Conservation (phyloP, 768 basidiomycete species). For the Lentinula boryana region DNA sequence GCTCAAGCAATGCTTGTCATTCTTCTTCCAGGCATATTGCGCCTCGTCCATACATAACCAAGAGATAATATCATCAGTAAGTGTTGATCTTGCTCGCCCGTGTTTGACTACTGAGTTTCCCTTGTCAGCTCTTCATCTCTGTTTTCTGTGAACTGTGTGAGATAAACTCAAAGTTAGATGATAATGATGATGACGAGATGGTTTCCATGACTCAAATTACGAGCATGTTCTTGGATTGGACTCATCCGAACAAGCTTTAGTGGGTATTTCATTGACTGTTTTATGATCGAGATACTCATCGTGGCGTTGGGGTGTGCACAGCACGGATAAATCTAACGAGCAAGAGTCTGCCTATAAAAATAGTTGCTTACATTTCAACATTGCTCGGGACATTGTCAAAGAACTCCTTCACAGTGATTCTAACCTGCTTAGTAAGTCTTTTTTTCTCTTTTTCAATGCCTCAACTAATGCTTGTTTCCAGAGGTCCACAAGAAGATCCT, state of each 20-base stretch:
- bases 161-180: slow-evolving; percentile 38
- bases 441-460: neutral
- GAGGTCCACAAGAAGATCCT: slow-evolving; percentile 65
- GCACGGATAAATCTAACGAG: neutral
- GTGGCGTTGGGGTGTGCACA: neutral
- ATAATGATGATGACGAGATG: slow-evolving; percentile 56
- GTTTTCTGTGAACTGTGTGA: slow-evolving; percentile 43
- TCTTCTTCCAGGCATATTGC: slow-evolving; percentile 84
- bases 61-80: slow-evolving; percentile 59
- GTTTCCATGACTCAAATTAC: slow-evolving; percentile 50
- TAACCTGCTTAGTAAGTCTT: slow-evolving; percentile 45
- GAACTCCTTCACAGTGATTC: slow-evolving; percentile 37
- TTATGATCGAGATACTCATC: neutral
- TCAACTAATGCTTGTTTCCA: slow-evolving; percentile 17
- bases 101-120: neutral
- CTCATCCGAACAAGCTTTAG: slow-evolving; percentile 59
- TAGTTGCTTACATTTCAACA: slow-evolving; percentile 41
- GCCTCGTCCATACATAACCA: slow-evolving; percentile 78
- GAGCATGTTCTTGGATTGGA: slow-evolving; percentile 69
- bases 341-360: slow-evolving; percentile 34
- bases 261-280: slow-evolving; percentile 15
- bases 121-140: slow-evolving; percentile 33
- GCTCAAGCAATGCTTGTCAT: slow-evolving; percentile 78
- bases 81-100: slow-evolving; percentile 14
- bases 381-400: slow-evolving; percentile 47